phyloP scores from a whole-genome alignment of 2,329 filamentous ascomycete genomes.

The Pseudogymnoascus sp. region DNA sequence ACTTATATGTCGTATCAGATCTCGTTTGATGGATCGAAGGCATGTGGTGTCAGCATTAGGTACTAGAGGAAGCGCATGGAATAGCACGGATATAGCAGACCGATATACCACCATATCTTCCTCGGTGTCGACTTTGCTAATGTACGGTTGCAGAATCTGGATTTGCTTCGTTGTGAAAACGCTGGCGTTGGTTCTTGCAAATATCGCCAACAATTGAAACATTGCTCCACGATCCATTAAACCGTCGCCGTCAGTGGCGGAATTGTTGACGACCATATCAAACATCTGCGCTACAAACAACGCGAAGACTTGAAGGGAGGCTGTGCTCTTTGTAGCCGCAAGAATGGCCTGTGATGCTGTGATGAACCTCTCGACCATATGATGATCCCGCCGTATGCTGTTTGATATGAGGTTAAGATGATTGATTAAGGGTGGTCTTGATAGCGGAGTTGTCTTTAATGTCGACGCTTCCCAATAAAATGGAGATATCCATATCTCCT shows the following conservation, averaged over 20 bases:
- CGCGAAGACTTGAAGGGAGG: conserved; percentile 72
- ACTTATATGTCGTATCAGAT: conserved; percentile 62
- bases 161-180: conserved; percentile 80
- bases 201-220: conserved; percentile 73
- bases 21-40: conserved; percentile 68
- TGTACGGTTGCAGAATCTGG: conserved; percentile 71
- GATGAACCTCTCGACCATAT: too few relatives aligned
- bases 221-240: conserved; percentile 50
- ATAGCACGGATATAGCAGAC: conserved; percentile 81
- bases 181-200: conserved; percentile 74
- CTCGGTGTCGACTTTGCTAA: conserved; percentile 62
- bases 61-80: conserved; percentile 69
- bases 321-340: conserved; percentile 49
- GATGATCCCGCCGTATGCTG: conserved; percentile 61
- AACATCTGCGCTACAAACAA: conserved; percentile 75
- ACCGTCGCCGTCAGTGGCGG: conserved; percentile 44
- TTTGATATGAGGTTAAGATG: conserved; percentile 71
- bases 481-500: conserved; percentile 83
- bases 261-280: conserved; percentile 69
- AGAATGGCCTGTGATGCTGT: conserved; percentile 49
- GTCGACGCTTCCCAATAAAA: too few relatives aligned
- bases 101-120: conserved; percentile 73
- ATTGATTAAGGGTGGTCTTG: too few relatives aligned
- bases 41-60: conserved; percentile 65
- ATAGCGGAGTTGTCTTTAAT: too few relatives aligned